Evolutionary conservation across 768 basidiomycete species (phyloP), one percentile per base, ranked within the genome.

Genomic region (Lentinula lateritia): DNA sequence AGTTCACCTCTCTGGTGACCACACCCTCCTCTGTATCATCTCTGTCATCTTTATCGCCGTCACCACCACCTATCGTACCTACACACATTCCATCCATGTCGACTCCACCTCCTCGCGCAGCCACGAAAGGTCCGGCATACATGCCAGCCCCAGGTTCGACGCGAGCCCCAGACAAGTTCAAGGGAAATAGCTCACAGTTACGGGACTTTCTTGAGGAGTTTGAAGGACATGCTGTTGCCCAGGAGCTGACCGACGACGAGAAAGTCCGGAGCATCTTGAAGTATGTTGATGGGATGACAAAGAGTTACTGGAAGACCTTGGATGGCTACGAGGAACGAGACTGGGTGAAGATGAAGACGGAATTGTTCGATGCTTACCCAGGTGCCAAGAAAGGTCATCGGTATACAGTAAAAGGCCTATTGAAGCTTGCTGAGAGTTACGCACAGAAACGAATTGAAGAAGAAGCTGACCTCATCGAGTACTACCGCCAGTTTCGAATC

Each of bases 301-400:
- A 57, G 55, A 59, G 58, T 28, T 62, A 63, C 36, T 66, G 62
- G 64, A 52, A 50, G 36, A 63, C 50, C 10, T 46, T 65, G 42
- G 41, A 63, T 13, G 64, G 55, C 8, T 65, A 63, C 35, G 56
- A 58, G 45, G 20, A 58, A n/a, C 23, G 48, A 13, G 46, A 61
- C 18, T 65, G 58, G 50, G 45, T 13, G 13, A 52, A 54, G 34
- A 48, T 66, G 36, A 66, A 64, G 50, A 46, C 54, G 34, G 58
- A 59, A 15, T 60, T 66, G 13, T 34, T 62, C 3, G 59, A 65
- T 23, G 23, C 52, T 5, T 56, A 58, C 32, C 50, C 36, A 13
- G 20, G 43, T 53, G 39, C 16, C 18, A 48, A 42, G 50, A 28
- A 52, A 45, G 52, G 46, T n/a, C 50, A 50, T 18, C 50, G 50